Evolutionary conservation across 495 filamentous ascomycete genomes (phyloP), one percentile per base, ranked within the genome.

Genomic region (Hypoxylon perforatum): DNA sequence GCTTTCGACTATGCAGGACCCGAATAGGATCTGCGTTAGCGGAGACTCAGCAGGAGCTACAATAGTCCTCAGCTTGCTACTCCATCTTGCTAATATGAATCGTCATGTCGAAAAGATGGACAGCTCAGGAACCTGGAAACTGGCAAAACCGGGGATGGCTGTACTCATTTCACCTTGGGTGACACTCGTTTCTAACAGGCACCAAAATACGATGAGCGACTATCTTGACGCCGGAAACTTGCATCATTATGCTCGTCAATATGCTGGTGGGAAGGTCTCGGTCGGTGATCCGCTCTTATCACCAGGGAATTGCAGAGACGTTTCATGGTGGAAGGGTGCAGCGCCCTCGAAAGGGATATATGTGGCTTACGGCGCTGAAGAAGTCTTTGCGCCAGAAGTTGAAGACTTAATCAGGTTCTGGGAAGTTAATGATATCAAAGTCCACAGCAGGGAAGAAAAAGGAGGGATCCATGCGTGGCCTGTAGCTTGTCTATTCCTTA

Each of bases 401-500:
- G 70, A 82, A 56, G 73, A 77, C 11, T 69, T 91, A 42, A 74
- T 88, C 14, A 65, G 63, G 12, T 66, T 84, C 25, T 73, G 90
- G 41, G 67, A 79, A 38, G 73, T 75, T 22, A 79, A 80, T n/a
- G 78, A 77, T 46, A 75, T 82, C 42, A 66, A 74, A 21, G 82
- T 90, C 10, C 69, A 70, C 25, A 80, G 78, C 51, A 65, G 78
- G 52, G 79, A 81, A 70, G 86, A 90, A 64, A 74, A 78, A 35
- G 88, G 85, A 4, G 87, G 83, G 18, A 87, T 93, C 56, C 91
- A 94, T 77, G 90, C 89, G 10, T 93, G 91, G 91, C 91, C 91
- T 12, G 87, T 94, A 22, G 90, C 87, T 14, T 83, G 81, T 30
- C 70, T 92, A 42, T 93, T 92, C 71, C 75, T 93, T 15, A 85